phyloP scores from a whole-genome alignment of 2,329 filamentous ascomycete species.

The Botryotinia convoluta region DNA sequence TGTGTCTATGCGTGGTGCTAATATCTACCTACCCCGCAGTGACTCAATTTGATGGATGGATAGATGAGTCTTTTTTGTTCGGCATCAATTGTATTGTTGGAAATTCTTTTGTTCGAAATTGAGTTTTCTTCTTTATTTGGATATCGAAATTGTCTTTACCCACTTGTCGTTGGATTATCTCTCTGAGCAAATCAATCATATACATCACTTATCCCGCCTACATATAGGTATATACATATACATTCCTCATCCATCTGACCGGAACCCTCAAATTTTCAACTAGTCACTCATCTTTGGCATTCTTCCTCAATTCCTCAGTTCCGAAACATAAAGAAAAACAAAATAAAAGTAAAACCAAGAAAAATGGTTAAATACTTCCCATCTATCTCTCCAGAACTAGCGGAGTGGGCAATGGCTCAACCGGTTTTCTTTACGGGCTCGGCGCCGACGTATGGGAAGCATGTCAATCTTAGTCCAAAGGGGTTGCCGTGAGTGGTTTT shows the following conservation, averaged over 20 bases:
- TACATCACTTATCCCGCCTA: neutral
- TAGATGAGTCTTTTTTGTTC: neutral
- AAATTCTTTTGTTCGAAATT: neutral
- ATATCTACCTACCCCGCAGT: neutral
- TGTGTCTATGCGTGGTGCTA: neutral
- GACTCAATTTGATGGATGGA: neutral
- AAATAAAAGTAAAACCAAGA: no score
- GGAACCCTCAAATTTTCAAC: neutral
- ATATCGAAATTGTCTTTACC: neutral
- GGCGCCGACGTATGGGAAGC: slow-evolving; percentile 62
- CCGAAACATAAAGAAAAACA: neutral
- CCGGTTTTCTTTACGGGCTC: slow-evolving; percentile 75
- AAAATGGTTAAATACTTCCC: slow-evolving; percentile 41
- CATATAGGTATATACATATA: neutral
- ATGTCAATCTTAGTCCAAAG: slow-evolving; percentile 78
- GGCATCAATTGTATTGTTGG: neutral
- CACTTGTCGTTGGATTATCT: neutral
- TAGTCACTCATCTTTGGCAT: neutral
- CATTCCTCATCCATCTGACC: neutral
- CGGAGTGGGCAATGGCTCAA: slow-evolving; percentile 63
- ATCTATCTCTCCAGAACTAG: slow-evolving; percentile 53
- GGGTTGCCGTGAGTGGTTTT: slow-evolving; percentile 50
- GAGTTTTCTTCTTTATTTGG: neutral
- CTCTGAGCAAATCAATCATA: neutral
- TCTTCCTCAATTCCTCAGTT: no score